A percentile compares a stretch with the other conserved stretches of the same genome.
Conservation (phyloP, 139 green algal species). For the Volvox reticuliferus region DNA sequence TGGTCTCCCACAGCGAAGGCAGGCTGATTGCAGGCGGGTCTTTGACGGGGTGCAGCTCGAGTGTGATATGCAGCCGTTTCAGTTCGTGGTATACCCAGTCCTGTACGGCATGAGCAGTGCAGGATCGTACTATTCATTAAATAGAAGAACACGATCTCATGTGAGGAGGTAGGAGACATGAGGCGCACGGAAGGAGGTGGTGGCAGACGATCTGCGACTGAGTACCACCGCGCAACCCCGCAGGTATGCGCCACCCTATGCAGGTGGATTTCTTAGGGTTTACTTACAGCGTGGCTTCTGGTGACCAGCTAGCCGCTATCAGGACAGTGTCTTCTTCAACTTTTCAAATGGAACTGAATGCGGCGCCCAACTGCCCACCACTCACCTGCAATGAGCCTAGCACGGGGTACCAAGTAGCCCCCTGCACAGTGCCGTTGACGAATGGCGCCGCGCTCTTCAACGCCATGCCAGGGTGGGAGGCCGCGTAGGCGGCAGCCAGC, state of each 20-base stretch:
- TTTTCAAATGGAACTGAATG: too few species aligned
- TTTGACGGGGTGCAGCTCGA: conserved; percentile 53
- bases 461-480: not conserved
- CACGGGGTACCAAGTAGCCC: conserved; percentile 39
- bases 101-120: conserved; percentile 5
- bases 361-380: not conserved
- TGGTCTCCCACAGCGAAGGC: conserved; percentile 17
- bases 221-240: too few species aligned
- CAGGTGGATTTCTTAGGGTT: too few species aligned
- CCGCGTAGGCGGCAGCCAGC: conserved; percentile 17
- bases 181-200: too few species aligned
- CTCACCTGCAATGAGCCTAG: conserved; percentile 40
- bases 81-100: conserved; percentile 49
- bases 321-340: too few species aligned
- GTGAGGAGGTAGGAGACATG: too few species aligned
- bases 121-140: too few species aligned
- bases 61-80: conserved; percentile 33
- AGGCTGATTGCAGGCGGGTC: conserved; percentile 4
- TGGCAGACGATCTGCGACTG: too few species aligned
- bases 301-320: too few species aligned
- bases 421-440: conserved; percentile 1
- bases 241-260: too few species aligned
- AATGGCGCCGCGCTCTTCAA: conserved; percentile 1
- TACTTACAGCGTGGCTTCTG: too few species aligned
- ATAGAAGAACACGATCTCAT: too few species aligned